A percentile compares a stretch with the other conserved stretches of the same genome.
Conservation (phyloP, 169 alveolate genomes). For the Sarcocystis neurona region DNA sequence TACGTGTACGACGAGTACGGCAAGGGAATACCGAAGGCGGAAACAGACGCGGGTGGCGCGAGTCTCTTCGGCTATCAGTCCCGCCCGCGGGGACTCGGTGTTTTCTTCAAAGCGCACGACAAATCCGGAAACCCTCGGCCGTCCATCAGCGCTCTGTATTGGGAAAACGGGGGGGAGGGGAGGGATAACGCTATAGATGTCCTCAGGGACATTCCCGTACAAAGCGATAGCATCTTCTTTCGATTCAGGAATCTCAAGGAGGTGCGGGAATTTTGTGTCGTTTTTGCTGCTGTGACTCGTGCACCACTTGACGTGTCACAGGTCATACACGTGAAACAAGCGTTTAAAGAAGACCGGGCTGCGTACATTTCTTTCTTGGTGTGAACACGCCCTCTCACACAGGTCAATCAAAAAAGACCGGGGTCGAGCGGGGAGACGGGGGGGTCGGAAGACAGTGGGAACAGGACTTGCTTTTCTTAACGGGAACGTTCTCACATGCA, state of each 20-base stretch:
- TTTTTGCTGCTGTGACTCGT: too few species aligned
- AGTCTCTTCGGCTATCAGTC: slow-evolving; percentile 71
- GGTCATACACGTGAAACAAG: too few species aligned
- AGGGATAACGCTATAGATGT: background rate
- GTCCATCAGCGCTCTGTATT: slow-evolving; percentile 68
- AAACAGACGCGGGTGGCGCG: slow-evolving; percentile 67
- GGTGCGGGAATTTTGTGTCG: background rate
- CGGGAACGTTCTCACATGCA: too few species aligned
- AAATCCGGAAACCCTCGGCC: slow-evolving; percentile 66
- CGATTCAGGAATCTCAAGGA: slow-evolving; percentile 29
- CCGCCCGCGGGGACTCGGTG: slow-evolving; percentile 74
- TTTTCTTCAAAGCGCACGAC: slow-evolving; percentile 67
- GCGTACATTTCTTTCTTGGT: too few species aligned
- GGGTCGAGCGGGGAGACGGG: background rate
- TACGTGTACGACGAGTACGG: slow-evolving; percentile 69
- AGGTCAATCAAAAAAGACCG: background rate
- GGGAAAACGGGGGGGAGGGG: slow-evolving; percentile 51
- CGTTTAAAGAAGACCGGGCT: background rate
- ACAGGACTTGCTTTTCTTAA: too few species aligned
- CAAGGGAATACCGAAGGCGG: slow-evolving; percentile 65
- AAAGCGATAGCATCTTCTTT: slow-evolving; percentile 50
- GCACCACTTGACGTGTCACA: too few species aligned
- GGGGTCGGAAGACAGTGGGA: too few species aligned
- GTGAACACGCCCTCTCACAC: too few species aligned
- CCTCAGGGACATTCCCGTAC: slow-evolving; percentile 42